phyloP scores from a whole-genome alignment of 2,329 filamentous ascomycete genomes.

The Ophiostoma quercus region DNA sequence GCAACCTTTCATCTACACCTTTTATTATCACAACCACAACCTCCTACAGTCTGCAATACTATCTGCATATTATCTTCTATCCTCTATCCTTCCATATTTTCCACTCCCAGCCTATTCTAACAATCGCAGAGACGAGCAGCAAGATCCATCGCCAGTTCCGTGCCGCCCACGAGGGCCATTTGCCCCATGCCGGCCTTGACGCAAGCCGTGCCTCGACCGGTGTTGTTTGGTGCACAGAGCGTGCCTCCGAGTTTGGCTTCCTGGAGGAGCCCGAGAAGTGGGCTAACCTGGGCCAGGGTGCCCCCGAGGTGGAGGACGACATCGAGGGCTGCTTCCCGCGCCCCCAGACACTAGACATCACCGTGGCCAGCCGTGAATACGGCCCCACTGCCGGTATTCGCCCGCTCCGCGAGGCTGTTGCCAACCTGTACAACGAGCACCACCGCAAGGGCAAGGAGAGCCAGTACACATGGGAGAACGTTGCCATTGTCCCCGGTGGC shows the following conservation, averaged over 20 bases:
- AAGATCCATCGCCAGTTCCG: slow-evolving; percentile 86
- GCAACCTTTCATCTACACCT: slow-evolving; percentile 25
- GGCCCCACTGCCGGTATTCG: slow-evolving; percentile 92
- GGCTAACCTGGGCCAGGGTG: slow-evolving; percentile 93
- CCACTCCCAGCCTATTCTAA: background rate
- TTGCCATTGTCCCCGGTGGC: slow-evolving; percentile 90
- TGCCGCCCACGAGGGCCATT: slow-evolving; percentile 82
- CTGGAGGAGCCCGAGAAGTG: slow-evolving; percentile 73
- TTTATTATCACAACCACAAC: background rate
- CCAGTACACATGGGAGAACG: slow-evolving; percentile 96
- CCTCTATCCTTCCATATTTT: background rate
- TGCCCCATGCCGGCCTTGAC: slow-evolving; percentile 85
- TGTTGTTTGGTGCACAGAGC: slow-evolving; percentile 88
- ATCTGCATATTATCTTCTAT: background rate
- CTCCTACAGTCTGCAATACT: background rate
- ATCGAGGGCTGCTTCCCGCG: slow-evolving; percentile 85
- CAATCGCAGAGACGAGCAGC: slow-evolving; percentile 65
- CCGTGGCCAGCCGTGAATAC: slow-evolving; percentile 77
- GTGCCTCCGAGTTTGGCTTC: slow-evolving; percentile 84
- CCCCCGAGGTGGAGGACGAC: slow-evolving; percentile 87
- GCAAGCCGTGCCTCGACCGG: slow-evolving; percentile 83
- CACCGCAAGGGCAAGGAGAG: slow-evolving; percentile 82
- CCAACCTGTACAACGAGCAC: slow-evolving; percentile 86
- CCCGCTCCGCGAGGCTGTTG: slow-evolving; percentile 80
- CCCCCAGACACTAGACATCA: slow-evolving; percentile 72